Conservation (phyloP, 192 early-diverging fungal genomes). For the Lobosporangium transversale region DNA sequence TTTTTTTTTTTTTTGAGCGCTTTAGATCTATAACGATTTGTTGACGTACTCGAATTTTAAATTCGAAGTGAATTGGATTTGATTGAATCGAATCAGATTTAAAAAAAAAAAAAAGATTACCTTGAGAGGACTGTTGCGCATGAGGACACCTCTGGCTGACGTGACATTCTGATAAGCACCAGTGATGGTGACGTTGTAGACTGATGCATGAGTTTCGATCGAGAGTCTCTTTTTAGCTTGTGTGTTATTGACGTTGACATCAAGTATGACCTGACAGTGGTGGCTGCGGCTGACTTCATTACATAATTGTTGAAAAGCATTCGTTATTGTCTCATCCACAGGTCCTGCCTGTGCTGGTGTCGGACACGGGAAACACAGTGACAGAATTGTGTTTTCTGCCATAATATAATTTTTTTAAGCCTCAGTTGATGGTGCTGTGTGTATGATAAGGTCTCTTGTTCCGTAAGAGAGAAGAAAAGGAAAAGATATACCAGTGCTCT, state of each 20-base stretch:
- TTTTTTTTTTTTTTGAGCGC: too few species aligned
- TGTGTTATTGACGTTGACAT: constrained; percentile 32
- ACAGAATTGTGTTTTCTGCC: constrained; percentile 51
- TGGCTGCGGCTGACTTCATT: constrained; percentile 21
- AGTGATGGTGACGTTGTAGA: constrained; percentile 60
- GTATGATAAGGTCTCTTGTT: too few species aligned
- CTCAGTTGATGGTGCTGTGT: too few species aligned
- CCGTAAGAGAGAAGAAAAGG: too few species aligned
- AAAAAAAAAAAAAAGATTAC: constrained; percentile 17
- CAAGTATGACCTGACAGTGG: constrained; percentile 43
- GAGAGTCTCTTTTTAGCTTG: constrained; percentile 43
- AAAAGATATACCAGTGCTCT: too few species aligned
- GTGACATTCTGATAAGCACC: constrained; percentile 55
- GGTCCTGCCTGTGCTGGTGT: constrained; percentile 39
- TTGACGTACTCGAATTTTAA: too few species aligned
- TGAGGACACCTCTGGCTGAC: constrained; percentile 52
- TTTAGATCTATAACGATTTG: too few species aligned
- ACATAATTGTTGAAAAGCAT: constrained; percentile 35
- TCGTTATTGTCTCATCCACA: constrained; percentile 37
- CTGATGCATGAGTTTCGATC: constrained; percentile 54
- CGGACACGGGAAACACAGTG: constrained; percentile 45
- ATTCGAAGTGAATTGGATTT: too few species aligned
- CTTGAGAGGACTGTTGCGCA: constrained; percentile 58
- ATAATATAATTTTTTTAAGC: too few species aligned
- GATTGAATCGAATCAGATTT: background rate